phyloP scores from a whole-genome alignment of 257 asterid genomes.

The Nicotiana paniculata region DNA sequence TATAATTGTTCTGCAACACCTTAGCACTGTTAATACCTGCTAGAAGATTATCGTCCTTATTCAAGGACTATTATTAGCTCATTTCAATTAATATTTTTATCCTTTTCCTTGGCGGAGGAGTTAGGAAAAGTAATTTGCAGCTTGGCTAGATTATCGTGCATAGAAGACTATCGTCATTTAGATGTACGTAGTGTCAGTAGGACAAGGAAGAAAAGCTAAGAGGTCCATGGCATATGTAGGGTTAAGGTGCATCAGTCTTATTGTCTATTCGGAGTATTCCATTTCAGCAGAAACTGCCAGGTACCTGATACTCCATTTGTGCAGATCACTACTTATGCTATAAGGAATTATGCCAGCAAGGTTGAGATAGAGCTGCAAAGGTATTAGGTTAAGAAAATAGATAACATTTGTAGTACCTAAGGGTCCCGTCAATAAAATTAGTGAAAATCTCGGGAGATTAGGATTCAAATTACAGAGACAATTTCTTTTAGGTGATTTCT shows the following conservation, averaged over 20 bases:
- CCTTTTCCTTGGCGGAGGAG: background rate
- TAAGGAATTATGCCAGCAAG: background rate
- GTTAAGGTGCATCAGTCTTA: background rate
- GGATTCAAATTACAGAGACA: background rate
- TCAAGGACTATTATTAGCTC: background rate
- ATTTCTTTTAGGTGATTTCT: background rate
- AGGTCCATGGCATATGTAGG: background rate
- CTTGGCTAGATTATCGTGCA: background rate
- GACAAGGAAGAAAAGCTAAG: background rate
- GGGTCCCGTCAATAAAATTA: background rate
- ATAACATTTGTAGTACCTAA: background rate
- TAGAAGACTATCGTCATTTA: background rate
- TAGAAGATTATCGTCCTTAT: background rate
- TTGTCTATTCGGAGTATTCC: background rate
- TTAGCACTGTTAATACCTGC: background rate
- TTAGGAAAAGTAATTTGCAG: background rate
- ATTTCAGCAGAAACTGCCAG: background rate
- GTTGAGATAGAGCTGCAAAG: background rate
- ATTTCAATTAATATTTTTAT: background rate
- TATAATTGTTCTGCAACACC: background rate
- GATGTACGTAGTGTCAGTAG: background rate
- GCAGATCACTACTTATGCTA: background rate
- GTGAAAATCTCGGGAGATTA: background rate
- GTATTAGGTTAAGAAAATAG: background rate
- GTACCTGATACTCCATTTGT: background rate